Conservation (phyloP, 23 red algal species). For the Gracilaria vermiculophylla region DNA sequence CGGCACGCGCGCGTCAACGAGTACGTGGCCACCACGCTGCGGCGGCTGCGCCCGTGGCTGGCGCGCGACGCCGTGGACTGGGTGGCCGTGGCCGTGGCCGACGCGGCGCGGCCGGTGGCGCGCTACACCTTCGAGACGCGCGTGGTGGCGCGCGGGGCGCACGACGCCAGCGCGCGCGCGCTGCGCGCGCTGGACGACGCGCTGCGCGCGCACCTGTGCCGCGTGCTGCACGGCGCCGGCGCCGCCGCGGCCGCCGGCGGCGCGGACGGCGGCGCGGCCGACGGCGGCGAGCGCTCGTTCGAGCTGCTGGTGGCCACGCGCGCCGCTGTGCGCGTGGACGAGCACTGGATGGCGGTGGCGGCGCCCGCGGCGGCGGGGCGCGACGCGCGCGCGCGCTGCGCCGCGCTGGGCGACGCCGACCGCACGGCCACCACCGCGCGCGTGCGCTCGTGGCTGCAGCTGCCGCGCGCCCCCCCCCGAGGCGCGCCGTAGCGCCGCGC, state of each 20-base stretch:
- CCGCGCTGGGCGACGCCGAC: slow-evolving; percentile 7
- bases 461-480: too few species aligned
- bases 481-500: too few species aligned
- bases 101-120: too few species aligned
- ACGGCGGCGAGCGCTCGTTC: neutral
- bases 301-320: slow-evolving; percentile 2
- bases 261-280: neutral
- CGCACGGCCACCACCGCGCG: neutral
- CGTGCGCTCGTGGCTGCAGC: neutral
- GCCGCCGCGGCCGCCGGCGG: neutral
- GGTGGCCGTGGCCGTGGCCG: neutral
- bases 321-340: slow-evolving; percentile 3
- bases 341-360: slow-evolving; percentile 14
- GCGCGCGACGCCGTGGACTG: neutral
- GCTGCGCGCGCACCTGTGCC: slow-evolving; percentile 11
- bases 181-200: neutral
- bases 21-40: neutral
- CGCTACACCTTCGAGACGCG: too few species aligned
- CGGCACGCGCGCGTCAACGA: neutral
- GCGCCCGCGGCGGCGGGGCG: too few species aligned
- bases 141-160: neutral
- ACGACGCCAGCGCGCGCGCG: neutral
- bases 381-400: too few species aligned
- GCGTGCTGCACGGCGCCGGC: neutral
- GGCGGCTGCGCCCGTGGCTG: neutral